A percentile compares a stretch with the other conserved stretches of the same genome.
Evolutionary conservation across 2,329 filamentous ascomycete genomes (phyloP).

Genomic region (Fusarium guadeloupense): DNA sequence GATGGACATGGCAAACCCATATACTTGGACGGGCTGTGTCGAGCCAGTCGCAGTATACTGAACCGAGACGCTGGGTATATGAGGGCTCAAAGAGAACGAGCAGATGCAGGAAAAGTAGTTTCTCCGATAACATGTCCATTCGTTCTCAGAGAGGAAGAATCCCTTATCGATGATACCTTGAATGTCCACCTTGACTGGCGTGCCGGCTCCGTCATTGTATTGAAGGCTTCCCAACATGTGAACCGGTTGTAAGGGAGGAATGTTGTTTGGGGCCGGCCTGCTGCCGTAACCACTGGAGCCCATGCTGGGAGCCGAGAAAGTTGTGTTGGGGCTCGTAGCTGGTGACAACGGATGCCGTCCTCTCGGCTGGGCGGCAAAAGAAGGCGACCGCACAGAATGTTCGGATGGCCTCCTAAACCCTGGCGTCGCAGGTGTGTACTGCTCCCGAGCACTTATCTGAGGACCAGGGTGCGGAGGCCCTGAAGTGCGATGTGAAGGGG

Average conservation of each 20-base stretch:
- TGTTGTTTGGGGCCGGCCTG: slow-evolving; percentile 47
- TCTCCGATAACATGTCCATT: slow-evolving; percentile 92
- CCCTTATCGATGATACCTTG: slow-evolving; percentile 87
- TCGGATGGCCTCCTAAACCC: slow-evolving; percentile 60
- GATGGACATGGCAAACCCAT: slow-evolving; percentile 83
- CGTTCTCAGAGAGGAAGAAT: slow-evolving; percentile 81
- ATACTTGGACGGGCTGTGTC: slow-evolving; percentile 69
- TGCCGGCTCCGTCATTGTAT: slow-evolving; percentile 60
- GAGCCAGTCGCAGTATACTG: slow-evolving; percentile 62
- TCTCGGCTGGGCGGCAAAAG: slow-evolving; percentile 56
- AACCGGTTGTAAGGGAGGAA: slow-evolving; percentile 63
- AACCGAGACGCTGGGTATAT: slow-evolving; percentile 56
- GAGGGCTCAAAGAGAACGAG: slow-evolving; percentile 75
- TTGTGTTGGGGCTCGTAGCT: slow-evolving; percentile 59
- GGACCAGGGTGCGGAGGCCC: slow-evolving; percentile 61
- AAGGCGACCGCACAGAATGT: slow-evolving; percentile 61
- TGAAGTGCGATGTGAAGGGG: slow-evolving; percentile 53
- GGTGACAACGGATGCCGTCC: slow-evolving; percentile 65
- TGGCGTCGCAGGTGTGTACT: slow-evolving; percentile 62
- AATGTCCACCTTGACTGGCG: slow-evolving; percentile 75
- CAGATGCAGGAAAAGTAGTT: slow-evolving; percentile 92
- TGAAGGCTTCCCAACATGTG: slow-evolving; percentile 68
- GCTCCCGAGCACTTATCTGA: slow-evolving; percentile 61
- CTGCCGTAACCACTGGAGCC: slow-evolving; percentile 54
- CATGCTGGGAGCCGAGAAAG: slow-evolving; percentile 61